Evolutionary conservation across 1,284 basidiomycete species (phyloP), one percentile per base, ranked within the genome.

Genomic region (Melampsora larici-populina): DNA sequence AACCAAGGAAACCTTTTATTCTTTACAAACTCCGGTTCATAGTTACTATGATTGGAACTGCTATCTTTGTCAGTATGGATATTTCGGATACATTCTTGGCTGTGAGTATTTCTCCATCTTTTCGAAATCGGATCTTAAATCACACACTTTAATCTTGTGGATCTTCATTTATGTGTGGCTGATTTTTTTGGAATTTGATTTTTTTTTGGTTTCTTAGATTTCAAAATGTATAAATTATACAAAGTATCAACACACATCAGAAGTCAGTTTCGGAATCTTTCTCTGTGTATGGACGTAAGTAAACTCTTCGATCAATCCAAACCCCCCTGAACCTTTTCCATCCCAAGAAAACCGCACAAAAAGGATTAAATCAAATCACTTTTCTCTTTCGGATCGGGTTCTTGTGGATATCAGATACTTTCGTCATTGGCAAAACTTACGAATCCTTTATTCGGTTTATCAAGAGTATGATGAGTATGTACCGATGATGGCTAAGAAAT

Each of bases 61-160:
- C 94, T 1, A 89, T 99, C 33, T 98, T 92, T 82, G 88, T 96
- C 82, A 96, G 94, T 83, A 99, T 98, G 96, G 96, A 99, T 85
- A 88, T 96, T 46, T 94, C 94, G 2, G 96, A 99, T 83, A 86
- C 89, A 29, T 93, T 92, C 85, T 87, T 99, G 26, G 93, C 91
- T 29, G 92, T 93, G 79, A 81, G 90, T 85, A 31, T 63, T 60
- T 40, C 29, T 64, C n/a, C 5, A 21, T 21, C 62, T 8, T 17
- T 60, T 49, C 29, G 2, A 11, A n/a, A 11, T 72, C 21, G 2
- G 1, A n/a, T 43, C 70, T 17, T 21, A 31, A 36, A 9, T 24
- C 33, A 55, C 9, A 33, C 15, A 0, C 9, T 18, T 40, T 51
- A 58, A 46, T 36, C n/a, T 21, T 3, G 15, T 46, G 6, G 40